Evolutionary conservation across 805 yeast genomes (phyloP).

Genomic region (Sungouiella blattae): DNA sequence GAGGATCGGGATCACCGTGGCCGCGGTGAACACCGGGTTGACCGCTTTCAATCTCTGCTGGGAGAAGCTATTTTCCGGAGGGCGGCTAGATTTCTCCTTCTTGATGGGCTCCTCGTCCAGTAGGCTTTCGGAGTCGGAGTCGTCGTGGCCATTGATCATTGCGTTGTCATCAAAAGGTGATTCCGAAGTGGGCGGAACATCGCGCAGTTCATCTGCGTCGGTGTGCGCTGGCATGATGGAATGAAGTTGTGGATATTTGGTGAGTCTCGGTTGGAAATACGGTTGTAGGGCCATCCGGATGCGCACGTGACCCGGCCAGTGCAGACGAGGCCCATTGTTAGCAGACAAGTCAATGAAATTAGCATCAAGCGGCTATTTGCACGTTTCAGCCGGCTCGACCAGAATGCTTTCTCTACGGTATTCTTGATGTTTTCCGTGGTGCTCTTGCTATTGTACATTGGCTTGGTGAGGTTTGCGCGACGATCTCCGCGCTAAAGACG

Average conservation of each 20-base stretch:
- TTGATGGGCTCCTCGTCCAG: constrained; percentile 28
- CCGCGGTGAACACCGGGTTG: constrained; percentile 43
- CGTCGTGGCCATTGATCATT: not conserved
- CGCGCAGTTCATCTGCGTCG: not conserved
- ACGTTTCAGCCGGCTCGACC: too few relatives aligned
- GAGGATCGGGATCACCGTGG: constrained; percentile 39
- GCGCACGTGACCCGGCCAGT: not conserved
- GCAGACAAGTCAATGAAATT: too few relatives aligned
- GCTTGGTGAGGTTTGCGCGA: too few relatives aligned
- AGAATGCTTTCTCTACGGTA: too few relatives aligned
- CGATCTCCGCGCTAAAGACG: too few relatives aligned
- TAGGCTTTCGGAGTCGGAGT: constrained; percentile 38
- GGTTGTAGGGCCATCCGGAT: too few relatives aligned
- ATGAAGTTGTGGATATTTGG: too few relatives aligned
- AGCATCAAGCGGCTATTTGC: too few relatives aligned
- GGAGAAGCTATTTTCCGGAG: constrained; percentile 57
- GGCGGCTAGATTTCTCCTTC: constrained; percentile 55
- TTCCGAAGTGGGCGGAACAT: constrained; percentile 1
- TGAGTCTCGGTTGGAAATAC: too few relatives aligned
- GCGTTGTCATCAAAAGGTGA: constrained; percentile 14
- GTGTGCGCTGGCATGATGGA: too few relatives aligned
- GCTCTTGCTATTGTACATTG: too few relatives aligned
- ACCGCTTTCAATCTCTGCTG: constrained; percentile 54
- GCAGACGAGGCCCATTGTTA: not conserved
- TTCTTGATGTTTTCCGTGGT: too few relatives aligned